A percentile compares a stretch with the other conserved stretches of the same genome.
phyloP scores from a whole-genome alignment of 768 basidiomycete species.

The Kwoniella pini region DNA sequence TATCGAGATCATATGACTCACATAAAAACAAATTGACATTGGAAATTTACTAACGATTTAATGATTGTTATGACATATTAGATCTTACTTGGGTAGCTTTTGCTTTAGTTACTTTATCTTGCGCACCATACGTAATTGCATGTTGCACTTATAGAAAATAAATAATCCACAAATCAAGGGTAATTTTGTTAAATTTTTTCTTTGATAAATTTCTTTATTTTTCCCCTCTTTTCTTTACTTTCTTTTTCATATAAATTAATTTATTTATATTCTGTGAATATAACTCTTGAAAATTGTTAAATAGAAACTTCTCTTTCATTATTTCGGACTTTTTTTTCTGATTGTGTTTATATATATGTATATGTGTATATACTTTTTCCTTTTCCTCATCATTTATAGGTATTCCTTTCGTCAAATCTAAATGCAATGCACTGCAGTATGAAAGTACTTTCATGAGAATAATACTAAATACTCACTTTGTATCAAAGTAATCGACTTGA shows the following conservation, averaged over 20 bases:
- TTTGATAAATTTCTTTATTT: too few relatives aligned
- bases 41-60: neutral
- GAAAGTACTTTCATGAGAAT: too few relatives aligned
- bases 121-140: slow-evolving; percentile 49
- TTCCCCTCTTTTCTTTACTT: too few relatives aligned
- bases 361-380: neutral
- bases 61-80: slow-evolving; percentile 4
- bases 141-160: slow-evolving; percentile 47
- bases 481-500: too few relatives aligned
- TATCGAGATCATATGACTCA: too few relatives aligned
- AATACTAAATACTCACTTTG: too few relatives aligned
- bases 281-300: neutral
- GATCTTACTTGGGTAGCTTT: slow-evolving; percentile 54
- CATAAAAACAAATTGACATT: neutral
- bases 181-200: too few relatives aligned
- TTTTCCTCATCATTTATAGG: neutral
- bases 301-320: neutral
- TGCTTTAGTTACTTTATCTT: slow-evolving; percentile 42
- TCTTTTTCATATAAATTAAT: too few relatives aligned
- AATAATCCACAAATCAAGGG: neutral
- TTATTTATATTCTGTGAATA: slow-evolving; percentile 4
- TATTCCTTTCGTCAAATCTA: too few relatives aligned
- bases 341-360: neutral
- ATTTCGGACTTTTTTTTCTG: slow-evolving; percentile 1
- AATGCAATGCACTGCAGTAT: too few relatives aligned